Conservation (phyloP, 2,329 filamentous ascomycete species). For the Gaeumannomyces tritici region DNA sequence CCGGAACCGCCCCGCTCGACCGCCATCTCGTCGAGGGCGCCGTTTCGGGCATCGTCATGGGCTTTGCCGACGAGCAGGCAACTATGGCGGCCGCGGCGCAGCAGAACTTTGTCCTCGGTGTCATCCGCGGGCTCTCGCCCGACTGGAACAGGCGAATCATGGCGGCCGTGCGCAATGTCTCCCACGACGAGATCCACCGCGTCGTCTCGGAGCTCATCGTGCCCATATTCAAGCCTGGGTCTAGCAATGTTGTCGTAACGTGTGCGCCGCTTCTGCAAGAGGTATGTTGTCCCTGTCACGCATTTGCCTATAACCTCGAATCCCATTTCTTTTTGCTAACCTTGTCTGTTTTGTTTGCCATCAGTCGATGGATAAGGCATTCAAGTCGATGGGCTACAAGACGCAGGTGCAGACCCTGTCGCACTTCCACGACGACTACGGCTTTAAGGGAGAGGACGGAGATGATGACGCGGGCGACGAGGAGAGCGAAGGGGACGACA, state of each 20-base stretch:
- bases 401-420: conserved; percentile 64
- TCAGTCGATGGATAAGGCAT: conserved; percentile 66
- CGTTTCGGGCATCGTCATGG: conserved; percentile 79
- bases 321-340: conserved; percentile 7
- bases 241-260: conserved; percentile 78
- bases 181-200: conserved; percentile 63
- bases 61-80: conserved; percentile 78
- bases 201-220: conserved; percentile 68
- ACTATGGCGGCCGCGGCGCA: conserved; percentile 76
- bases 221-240: conserved; percentile 70
- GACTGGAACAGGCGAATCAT: conserved; percentile 74
- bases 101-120: conserved; percentile 73
- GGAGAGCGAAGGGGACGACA: conserved; percentile 29
- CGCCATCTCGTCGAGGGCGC: conserved; percentile 78
- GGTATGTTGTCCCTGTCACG: conserved; percentile 40
- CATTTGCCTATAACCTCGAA: background rate
- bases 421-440: conserved; percentile 85
- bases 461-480: conserved; percentile 52
- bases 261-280: conserved; percentile 80
- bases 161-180: conserved; percentile 66
- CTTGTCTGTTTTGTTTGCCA: background rate
- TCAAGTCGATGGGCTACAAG: conserved; percentile 69
- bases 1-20: conserved; percentile 65
- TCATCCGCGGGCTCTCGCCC: conserved; percentile 64
- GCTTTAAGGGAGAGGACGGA: conserved; percentile 54